phyloP scores from a whole-genome alignment of 306 rosid species.

The Prunus salicina region DNA sequence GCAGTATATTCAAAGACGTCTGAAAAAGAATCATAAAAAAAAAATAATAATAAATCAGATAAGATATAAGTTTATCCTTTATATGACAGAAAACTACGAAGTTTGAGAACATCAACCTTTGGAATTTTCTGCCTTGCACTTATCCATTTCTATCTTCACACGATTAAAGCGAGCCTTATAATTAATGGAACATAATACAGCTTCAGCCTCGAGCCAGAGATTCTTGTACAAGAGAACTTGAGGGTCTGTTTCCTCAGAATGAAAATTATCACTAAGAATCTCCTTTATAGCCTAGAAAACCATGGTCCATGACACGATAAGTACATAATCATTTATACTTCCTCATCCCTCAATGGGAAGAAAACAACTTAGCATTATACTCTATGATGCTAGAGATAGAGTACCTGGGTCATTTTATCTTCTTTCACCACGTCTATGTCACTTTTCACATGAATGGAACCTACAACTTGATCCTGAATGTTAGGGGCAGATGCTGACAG shows the following conservation, averaged over 20 bases:
- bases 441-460: constrained; percentile 30
- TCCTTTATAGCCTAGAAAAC: constrained; percentile 67
- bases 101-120: constrained; percentile 44
- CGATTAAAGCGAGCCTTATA: constrained; percentile 71
- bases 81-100: background rate
- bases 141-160: constrained; percentile 73
- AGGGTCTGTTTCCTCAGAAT: constrained; percentile 47
- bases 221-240: constrained; percentile 63
- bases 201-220: constrained; percentile 98
- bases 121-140: constrained; percentile 27
- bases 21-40: constrained; percentile 23
- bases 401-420: constrained; percentile 73
- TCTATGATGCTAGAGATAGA: background rate
- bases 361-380: background rate
- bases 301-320: constrained; percentile 8
- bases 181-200: constrained; percentile 64
- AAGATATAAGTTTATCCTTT: background rate
- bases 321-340: constrained; percentile 4
- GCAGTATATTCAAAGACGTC: constrained; percentile 29
- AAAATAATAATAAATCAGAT: constrained; percentile 7
- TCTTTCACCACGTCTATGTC: constrained; percentile 41
- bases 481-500: constrained; percentile 24
- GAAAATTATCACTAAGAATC: constrained; percentile 67
- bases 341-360: constrained; percentile 7
- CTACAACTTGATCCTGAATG: constrained; percentile 30